These are phyloP conservation scores for Liriodendron chinense DNA, from an alignment of 164 flowering plant genomes.

Conservation along the genomic window DNA sequence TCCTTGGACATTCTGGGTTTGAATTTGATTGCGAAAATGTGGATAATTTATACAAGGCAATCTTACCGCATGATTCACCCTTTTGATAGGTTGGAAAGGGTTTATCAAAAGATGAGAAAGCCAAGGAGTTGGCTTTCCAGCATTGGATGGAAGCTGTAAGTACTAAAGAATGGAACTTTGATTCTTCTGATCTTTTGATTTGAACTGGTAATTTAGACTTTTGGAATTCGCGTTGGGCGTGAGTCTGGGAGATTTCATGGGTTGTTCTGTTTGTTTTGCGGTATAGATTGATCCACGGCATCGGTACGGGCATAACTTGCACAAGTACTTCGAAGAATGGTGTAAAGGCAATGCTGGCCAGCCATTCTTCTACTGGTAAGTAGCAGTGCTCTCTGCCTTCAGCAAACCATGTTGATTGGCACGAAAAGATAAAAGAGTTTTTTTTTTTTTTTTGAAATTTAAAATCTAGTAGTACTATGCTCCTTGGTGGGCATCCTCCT, in stretches of 20 bases:
- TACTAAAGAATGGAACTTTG: not conserved
- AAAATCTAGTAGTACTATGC: not conserved
- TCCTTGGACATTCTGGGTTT: not conserved
- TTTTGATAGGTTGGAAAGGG: constrained; percentile 77
- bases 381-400: not conserved
- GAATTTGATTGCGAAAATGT: not conserved
- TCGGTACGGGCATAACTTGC: constrained; percentile 86
- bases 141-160: constrained; percentile 98
- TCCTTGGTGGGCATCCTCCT: no score
- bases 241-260: no score
- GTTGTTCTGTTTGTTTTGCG: not conserved
- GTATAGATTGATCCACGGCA: constrained; percentile 88
- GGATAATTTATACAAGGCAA: not conserved
- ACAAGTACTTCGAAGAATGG: constrained; percentile 80
- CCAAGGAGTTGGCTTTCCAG: constrained; percentile 78
- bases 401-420: not conserved
- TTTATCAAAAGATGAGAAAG: constrained; percentile 60
- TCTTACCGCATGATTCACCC: not conserved
- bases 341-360: constrained; percentile 60
- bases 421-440: no score
- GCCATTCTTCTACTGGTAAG: constrained; percentile 96
- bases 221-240: no score
- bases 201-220: no score
- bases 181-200: no score
- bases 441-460: no score